Evolutionary conservation across 176 grass and related monocot genomes (phyloP), one percentile per base, ranked within the genome.

Genomic region (Poa annua): DNA sequence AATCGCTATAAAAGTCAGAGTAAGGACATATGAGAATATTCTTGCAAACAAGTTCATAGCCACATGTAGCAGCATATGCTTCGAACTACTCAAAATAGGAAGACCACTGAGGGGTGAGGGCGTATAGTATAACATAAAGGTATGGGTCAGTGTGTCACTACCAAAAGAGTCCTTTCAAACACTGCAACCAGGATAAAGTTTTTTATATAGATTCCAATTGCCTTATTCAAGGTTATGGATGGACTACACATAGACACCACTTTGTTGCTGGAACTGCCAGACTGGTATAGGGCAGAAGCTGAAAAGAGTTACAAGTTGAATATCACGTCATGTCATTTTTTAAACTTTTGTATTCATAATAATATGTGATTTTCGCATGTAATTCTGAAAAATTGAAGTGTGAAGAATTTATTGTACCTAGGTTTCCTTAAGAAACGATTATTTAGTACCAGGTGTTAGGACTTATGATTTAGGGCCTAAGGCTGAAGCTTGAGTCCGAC

Each of bases 111-210:
- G 11, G 24, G 65, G n/a, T 49, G 4, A 85, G 11, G 24, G 65
- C 2, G 16, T 45, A n/a, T 44, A 55, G 36, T 35, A 55, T 25
- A 81, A 53, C 54, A 41, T 55, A 74, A 77, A 76, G 53, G 65
- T 50, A 29, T 0, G 20, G 9, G n/a, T 77, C 41, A 17, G 13
- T 22, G 11, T 63, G 22, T 76, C 50, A 39, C 29, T 59, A 52
- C 21, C 70, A 67, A 3, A 84, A 80, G 62, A 51, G 68, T 26
- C 87, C 78, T 60, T 60, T 80, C 26, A 50, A 85, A 67, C 49
- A 57, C 38, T 85, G 69, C 59, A 60, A 39, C 48, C 14, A 75
- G 69, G 26, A 84, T 25, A 59, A 12, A 65, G 11, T 60, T 80
- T 26, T 66, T 68, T 80, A 14, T 3, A 80, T 1, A 70, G 69